Conservation (phyloP, 148 eudicot species). For the Cornus kousa region DNA sequence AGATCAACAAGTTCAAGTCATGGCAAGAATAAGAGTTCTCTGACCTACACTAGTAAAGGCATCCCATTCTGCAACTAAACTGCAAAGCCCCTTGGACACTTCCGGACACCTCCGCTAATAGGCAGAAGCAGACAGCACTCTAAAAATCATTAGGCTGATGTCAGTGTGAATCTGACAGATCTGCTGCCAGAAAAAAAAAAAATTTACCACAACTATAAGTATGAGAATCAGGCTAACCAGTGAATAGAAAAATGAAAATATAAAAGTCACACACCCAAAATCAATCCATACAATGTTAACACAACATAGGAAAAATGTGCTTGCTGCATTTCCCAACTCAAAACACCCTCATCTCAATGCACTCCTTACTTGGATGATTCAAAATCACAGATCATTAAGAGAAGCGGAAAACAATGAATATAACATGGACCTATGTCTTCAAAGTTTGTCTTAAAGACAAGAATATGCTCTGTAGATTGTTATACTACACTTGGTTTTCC, state of each 20-base stretch:
- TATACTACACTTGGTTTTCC: not conserved
- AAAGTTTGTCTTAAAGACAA: not conserved
- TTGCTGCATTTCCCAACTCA: not conserved
- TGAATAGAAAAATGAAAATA: not conserved
- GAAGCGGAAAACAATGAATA: not conserved
- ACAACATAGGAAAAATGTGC: not conserved
- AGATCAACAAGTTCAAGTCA: not conserved
- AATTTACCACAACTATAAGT: not conserved
- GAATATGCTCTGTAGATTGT: too few species aligned
- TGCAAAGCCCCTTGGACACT: not conserved
- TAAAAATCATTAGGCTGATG: constrained; percentile 1
- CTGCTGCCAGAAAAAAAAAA: constrained; percentile 5
- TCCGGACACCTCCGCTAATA: not conserved
- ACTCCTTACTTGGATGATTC: not conserved
- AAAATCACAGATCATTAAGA: not conserved
- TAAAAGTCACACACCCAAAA: not conserved
- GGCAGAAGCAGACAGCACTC: not conserved
- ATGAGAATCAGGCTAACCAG: not conserved
- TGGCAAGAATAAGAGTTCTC: not conserved
- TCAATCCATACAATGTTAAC: not conserved
- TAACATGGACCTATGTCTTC: not conserved
- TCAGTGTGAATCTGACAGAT: not conserved
- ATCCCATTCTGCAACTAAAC: not conserved
- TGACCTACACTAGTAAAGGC: not conserved
- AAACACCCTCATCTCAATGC: not conserved